phyloP scores from a whole-genome alignment of 345 rosid genomes.

The Linum tenue region DNA sequence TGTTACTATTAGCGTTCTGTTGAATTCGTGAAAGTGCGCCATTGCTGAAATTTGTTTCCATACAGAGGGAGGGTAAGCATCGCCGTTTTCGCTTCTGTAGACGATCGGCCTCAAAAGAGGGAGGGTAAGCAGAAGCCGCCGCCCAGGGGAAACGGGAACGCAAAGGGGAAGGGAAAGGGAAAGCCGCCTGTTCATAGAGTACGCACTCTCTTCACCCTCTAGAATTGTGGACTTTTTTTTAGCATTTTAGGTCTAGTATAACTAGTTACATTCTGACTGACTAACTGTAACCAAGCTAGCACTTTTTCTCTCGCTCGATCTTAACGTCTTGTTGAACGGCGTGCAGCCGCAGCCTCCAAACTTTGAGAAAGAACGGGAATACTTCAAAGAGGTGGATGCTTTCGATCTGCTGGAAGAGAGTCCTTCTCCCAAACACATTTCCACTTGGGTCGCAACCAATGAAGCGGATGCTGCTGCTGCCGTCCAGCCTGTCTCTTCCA shows the following conservation, averaged over 20 bases:
- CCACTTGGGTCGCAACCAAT: conserved; percentile 54
- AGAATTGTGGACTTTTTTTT: background rate
- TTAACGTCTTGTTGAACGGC: conserved; percentile 22
- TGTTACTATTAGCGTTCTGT: background rate
- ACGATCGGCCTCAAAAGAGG: conserved; percentile 37
- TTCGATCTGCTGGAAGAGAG: conserved; percentile 92
- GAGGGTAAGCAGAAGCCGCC: conserved; percentile 5
- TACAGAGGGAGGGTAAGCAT: conserved; percentile 81
- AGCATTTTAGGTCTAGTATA: background rate
- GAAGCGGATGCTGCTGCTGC: conserved; percentile 26
- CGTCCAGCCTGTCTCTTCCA: conserved; percentile 50
- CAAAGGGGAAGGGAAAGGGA: conserved; percentile 39
- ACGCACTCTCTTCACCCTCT: background rate
- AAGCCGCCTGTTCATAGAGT: conserved; percentile 72
- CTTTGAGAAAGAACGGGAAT: conserved; percentile 61
- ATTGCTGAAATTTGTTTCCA: background rate
- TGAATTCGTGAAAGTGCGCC: background rate
- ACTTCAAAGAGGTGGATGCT: conserved; percentile 84
- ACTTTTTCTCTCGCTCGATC: background rate
- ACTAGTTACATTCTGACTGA: background rate
- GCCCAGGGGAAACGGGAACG: background rate
- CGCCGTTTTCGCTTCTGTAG: conserved; percentile 49
- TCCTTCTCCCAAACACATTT: conserved; percentile 75
- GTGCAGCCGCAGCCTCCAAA: conserved; percentile 40
- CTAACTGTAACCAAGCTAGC: too few species aligned